phyloP scores from a whole-genome alignment of 192 early-diverging fungal species.

The Backusella luteola region DNA sequence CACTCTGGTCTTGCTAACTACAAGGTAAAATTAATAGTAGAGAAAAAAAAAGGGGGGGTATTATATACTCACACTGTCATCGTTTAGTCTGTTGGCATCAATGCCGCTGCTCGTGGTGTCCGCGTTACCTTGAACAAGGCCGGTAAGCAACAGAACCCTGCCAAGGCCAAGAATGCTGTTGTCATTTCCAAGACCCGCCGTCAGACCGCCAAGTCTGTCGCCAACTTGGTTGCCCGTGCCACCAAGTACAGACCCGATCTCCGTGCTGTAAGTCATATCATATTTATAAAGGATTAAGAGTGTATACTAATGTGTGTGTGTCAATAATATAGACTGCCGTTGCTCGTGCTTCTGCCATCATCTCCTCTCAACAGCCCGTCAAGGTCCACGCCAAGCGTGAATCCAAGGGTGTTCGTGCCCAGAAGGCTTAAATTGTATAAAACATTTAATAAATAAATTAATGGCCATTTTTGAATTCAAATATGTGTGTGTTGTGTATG shows the following conservation, averaged over 20 bases:
- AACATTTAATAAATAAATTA: constrained; percentile 1
- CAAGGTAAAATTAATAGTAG: constrained; percentile 48
- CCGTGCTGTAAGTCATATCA: constrained; percentile 43
- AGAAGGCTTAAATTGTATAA: constrained; percentile 36
- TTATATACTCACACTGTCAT: too few relatives aligned
- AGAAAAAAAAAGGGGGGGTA: not conserved
- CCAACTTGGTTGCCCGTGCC: constrained; percentile 54
- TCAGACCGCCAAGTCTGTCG: constrained; percentile 61
- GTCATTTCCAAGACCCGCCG: constrained; percentile 62
- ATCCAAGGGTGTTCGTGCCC: constrained; percentile 56
- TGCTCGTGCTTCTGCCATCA: constrained; percentile 67
- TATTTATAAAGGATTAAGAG: not conserved
- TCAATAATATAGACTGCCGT: constrained; percentile 63
- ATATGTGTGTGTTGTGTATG: not conserved
- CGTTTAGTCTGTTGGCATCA: constrained; percentile 57
- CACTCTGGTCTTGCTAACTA: constrained; percentile 77
- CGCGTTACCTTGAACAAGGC: constrained; percentile 60
- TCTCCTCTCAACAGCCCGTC: constrained; percentile 59
- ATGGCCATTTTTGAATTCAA: not conserved
- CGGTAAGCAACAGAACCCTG: constrained; percentile 50
- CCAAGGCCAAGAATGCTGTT: constrained; percentile 50
- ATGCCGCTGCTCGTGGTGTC: constrained; percentile 63
- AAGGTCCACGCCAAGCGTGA: constrained; percentile 59
- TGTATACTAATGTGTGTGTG: not conserved
- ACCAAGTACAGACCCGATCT: constrained; percentile 71